Evolutionary conservation across 352 stramenopile species (phyloP), one percentile per base, ranked within the genome.

Genomic region (Blastocystis sp.): DNA sequence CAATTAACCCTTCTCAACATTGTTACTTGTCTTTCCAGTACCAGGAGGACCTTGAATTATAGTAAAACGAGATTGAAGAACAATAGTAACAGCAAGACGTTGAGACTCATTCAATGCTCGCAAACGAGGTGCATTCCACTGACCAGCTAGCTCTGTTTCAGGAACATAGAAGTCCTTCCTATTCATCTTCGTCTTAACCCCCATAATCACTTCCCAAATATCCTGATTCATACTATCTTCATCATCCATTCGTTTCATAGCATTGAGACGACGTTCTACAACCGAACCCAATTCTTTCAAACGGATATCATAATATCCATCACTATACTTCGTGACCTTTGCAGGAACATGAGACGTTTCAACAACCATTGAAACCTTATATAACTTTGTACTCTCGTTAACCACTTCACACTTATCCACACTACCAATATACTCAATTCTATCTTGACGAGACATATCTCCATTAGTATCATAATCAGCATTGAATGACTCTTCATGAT

Each of bases 1-100:
- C 32, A n/a, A 39, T 65, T 9, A 51, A 16, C 43, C 46, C 16
- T 19, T 9, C 16, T 14, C 12, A 7, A 5, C 4, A n/a, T 24
- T 46, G 12, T 9, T 27, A 83, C 71, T 59, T 32, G 94, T 97
- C 88, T 99, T 99, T 35, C 97, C 96, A 1, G 94, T 98, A 35
- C 95, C 95, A 0, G 95, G 95, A 49, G 95, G 96, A 5, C 95
- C 96, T 89, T 99, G 96, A 87, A 99, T 99, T 35, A 99, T 91
- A 90, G 92, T 97, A 32, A 99, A 90, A 0, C 96, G 96, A 83
- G 96, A 92, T 69, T 96, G 92, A n/a, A 99, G 90, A 16, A 98
- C 96, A 66, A 93, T 91, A 39, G 93, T 93, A 4, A 99, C 93
- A 24, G 96, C 96, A 65, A 95, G 91, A 85, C 97, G 93, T 89